Evolutionary conservation across 352 stramenopile genomes (phyloP).

Genomic region (Peronospora destructor): DNA sequence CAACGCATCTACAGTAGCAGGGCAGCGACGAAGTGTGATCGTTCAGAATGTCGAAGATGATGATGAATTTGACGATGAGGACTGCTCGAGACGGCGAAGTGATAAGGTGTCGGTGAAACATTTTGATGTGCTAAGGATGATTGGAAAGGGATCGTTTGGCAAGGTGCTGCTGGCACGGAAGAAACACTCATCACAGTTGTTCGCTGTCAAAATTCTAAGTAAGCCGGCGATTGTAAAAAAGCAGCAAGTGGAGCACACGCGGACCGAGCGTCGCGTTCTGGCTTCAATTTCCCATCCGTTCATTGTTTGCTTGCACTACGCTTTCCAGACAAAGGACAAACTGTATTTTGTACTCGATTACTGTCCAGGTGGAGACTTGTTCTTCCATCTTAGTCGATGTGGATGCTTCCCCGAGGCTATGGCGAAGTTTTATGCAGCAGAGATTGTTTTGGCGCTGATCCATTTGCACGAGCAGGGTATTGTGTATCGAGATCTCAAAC

Average conservation of each 20-base stretch:
- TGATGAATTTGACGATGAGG: constrained; percentile 23
- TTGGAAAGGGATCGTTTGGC: constrained; percentile 89
- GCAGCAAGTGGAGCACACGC: constrained; percentile 78
- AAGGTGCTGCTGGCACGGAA: constrained; percentile 88
- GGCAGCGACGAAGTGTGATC: constrained; percentile 53
- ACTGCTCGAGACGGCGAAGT: constrained; percentile 19
- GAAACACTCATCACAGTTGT: constrained; percentile 68
- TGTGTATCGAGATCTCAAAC: constrained; percentile 79
- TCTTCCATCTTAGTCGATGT: constrained; percentile 71
- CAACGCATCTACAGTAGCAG: constrained; percentile 19
- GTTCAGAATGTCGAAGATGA: constrained; percentile 68
- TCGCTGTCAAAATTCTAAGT: constrained; percentile 80
- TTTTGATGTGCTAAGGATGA: constrained; percentile 87
- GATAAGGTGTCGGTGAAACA: constrained; percentile 75
- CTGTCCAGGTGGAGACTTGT: constrained; percentile 76
- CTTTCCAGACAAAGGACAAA: constrained; percentile 81
- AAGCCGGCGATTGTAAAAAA: constrained; percentile 77
- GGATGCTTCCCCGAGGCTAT: constrained; percentile 77
- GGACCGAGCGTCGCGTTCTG: constrained; percentile 77
- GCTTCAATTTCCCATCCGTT: constrained; percentile 80
- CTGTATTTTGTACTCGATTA: constrained; percentile 86
- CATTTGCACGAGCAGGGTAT: constrained; percentile 83
- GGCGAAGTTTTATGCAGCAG: constrained; percentile 77
- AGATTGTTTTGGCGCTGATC: constrained; percentile 81
- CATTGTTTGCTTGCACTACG: constrained; percentile 84